Conservation (phyloP, 805 yeast species). For the Vanderwaltozyma tropicalis region DNA sequence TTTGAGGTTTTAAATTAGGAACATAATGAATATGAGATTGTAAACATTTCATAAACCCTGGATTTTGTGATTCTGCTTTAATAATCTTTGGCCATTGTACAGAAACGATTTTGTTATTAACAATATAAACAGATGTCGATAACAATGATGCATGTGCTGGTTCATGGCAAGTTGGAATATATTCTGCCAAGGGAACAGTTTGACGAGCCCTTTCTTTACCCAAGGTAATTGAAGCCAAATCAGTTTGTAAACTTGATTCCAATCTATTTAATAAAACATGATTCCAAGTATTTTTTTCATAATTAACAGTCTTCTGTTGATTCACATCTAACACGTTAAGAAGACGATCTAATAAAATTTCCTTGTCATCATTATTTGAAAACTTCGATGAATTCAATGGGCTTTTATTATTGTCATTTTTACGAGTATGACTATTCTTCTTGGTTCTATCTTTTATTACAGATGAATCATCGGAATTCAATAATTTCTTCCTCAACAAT, state of each 20-base stretch:
- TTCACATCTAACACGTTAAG: background rate
- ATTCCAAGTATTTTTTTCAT: slow-evolving; percentile 6
- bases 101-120: slow-evolving; percentile 22
- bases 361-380: background rate
- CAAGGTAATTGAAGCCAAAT: slow-evolving; percentile 17
- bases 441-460: background rate
- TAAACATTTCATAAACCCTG: slow-evolving; percentile 24
- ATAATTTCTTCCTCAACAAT: slow-evolving; percentile 24
- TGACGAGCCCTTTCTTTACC: slow-evolving; percentile 20
- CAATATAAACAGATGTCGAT: slow-evolving; percentile 14
- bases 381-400: background rate
- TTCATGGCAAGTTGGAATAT: slow-evolving; percentile 20
- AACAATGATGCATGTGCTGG: slow-evolving; percentile 13
- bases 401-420: background rate
- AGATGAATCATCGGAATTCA: background rate
- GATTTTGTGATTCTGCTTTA: slow-evolving; percentile 12
- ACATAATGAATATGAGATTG: slow-evolving; percentile 39
- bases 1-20: slow-evolving; percentile 46
- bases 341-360: background rate
- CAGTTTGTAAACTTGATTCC: slow-evolving; percentile 8
- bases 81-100: slow-evolving; percentile 19
- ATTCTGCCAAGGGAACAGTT: slow-evolving; percentile 9
- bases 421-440: too few species aligned
- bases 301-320: too few species aligned
- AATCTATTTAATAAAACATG: slow-evolving; percentile 6